A percentile compares a stretch with the other conserved stretches of the same genome.
These are phyloP conservation scores for Kuraishia piskuri DNA, from an alignment of 805 yeast genomes.

Conservation along the genomic window DNA sequence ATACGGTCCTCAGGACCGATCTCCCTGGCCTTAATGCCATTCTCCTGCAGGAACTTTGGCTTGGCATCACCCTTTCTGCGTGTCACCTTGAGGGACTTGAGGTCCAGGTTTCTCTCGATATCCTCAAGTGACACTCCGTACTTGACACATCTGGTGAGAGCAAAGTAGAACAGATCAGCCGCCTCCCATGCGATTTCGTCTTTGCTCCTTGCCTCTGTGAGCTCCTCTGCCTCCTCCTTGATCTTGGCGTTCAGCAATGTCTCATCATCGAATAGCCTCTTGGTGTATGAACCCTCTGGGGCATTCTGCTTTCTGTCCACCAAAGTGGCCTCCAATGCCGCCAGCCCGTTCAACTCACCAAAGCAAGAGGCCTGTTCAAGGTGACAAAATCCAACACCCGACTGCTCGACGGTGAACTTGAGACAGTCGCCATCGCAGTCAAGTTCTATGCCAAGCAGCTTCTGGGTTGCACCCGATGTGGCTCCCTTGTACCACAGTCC, in stretches of 20 bases:
- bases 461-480: constrained; percentile 94
- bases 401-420: constrained; percentile 77
- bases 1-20: constrained; percentile 28
- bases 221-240: constrained; percentile 93
- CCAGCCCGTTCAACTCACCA: constrained; percentile 59
- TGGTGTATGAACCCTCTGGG: constrained; percentile 92
- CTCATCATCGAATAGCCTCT: constrained; percentile 75
- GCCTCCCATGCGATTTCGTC: constrained; percentile 90
- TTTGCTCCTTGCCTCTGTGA: constrained; percentile 68
- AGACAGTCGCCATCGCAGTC: constrained; percentile 94
- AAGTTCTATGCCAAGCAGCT: constrained; percentile 50
- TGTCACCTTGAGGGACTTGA: constrained; percentile 78
- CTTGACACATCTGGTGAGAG: constrained; percentile 45
- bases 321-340: constrained; percentile 60
- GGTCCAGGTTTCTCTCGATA: constrained; percentile 75
- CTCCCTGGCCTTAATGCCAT: constrained; percentile 8
- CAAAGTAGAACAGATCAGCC: constrained; percentile 72
- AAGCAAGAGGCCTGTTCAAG: constrained; percentile 76
- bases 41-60: constrained; percentile 49
- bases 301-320: constrained; percentile 55
- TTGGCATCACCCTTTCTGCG: constrained; percentile 96
- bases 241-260: constrained; percentile 75
- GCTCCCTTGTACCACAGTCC: constrained; percentile 96
- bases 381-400: constrained; percentile 91
- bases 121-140: constrained; percentile 75